Percentiles rank a stretch among this genome's conserved stretches.
phyloP scores from a whole-genome alignment of 441 rosid genomes.

The Bruguiera hainesii region DNA sequence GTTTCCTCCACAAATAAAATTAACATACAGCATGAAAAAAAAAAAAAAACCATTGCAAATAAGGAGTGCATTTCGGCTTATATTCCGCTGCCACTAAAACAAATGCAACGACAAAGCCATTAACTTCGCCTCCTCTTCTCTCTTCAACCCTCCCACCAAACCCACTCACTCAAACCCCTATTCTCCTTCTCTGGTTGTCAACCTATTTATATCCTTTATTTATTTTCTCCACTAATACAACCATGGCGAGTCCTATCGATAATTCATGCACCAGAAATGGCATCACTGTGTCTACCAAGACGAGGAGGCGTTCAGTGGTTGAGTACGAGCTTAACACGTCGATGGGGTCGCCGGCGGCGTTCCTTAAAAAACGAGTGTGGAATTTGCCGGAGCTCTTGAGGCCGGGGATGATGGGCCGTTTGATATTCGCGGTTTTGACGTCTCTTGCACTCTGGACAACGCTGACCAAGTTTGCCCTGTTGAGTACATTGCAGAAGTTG shows the following conservation, averaged over 20 bases:
- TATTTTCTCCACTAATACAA: too few relatives aligned
- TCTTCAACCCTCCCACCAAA: neutral
- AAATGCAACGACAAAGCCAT: neutral
- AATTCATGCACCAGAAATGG: neutral
- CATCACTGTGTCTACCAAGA: neutral
- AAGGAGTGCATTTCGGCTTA: neutral
- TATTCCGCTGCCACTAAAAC: neutral
- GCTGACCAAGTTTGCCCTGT: constrained; percentile 22
- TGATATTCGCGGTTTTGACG: constrained; percentile 13
- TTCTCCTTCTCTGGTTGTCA: neutral
- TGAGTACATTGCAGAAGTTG: constrained; percentile 9
- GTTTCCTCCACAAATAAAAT: neutral
- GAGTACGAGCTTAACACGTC: constrained; percentile 1
- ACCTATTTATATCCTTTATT: neutral
- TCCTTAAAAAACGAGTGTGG: constrained; percentile 4
- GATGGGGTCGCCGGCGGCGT: neutral
- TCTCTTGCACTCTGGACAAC: constrained; percentile 10
- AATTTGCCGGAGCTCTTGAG: constrained; percentile 17
- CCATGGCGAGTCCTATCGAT: constrained; percentile 9
- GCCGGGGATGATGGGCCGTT: constrained; percentile 16
- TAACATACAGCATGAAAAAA: neutral
- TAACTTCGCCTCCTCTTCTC: neutral
- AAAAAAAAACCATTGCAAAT: too few relatives aligned
- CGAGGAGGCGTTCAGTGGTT: constrained; percentile 16
- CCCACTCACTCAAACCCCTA: neutral